Evolutionary conservation across 495 filamentous ascomycete species (phyloP), one percentile per base, ranked within the genome.

Genomic region (Neurospora sublineolata): DNA sequence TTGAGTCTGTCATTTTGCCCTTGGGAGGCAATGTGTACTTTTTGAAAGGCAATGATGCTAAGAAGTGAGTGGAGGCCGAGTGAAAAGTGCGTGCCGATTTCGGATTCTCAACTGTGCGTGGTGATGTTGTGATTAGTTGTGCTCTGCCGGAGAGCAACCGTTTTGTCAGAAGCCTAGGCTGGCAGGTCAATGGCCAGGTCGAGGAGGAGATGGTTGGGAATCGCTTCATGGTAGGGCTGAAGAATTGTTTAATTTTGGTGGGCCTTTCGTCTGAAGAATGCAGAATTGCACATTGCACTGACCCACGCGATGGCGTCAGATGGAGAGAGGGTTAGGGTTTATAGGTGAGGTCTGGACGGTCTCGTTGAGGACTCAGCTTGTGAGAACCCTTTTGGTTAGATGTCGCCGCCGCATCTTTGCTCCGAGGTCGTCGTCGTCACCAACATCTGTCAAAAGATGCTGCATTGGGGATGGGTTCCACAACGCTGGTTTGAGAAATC

Each of bases 21-120:
- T 68, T 76, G 42, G 11, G 69, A 27, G 77, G 76, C 11, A 80
- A 52, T 1, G 75, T 72, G 68, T 80, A 75, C 67, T 73, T 76
- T 69, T 74, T 74, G 72, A 79, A 80, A 46, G 42, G 1, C 44
- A 69, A 73, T 69, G 68, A 73, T 69, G 68, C 44, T 12, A 67
- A 30, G 16, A 30, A 33, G 68, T 23, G 68, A 70, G 42, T 30
- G 4, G 52, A 64, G 14, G 27, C 52, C 6, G 52, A 64, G 52
- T 64, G 52, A 64, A 33, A 64, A 64, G 14, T 33, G 6, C 27
- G 52, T 16, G 14, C 52, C 52, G 52, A 16, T 4, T 64, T 64
- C 52, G 52, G 52, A 64, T 14, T 58, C n/a, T n/a, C n/a, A n/a
- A n/a, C n/a, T 60, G 52, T 60, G 12, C 52, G 52, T 60, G 52